Conservation (phyloP, 2,329 filamentous ascomycete genomes). For the Fusarium sp. region DNA sequence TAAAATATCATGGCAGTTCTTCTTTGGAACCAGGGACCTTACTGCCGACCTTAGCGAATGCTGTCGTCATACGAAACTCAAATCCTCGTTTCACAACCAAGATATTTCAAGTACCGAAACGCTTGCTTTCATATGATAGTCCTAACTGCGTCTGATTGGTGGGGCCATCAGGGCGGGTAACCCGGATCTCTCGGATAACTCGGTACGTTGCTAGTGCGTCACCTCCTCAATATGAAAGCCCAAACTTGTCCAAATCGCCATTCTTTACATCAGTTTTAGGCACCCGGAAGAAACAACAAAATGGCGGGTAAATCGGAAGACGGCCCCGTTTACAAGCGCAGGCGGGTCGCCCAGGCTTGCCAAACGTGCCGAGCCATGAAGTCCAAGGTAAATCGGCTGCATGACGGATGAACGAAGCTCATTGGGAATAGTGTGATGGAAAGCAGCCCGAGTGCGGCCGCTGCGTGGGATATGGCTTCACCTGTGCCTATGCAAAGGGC, state of each 20-base stretch:
- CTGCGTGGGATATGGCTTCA: constrained; percentile 2
- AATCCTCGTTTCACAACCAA: no score
- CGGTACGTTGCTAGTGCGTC: background rate
- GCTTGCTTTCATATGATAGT: no score
- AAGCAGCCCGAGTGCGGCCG: background rate
- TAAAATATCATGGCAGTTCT: no score
- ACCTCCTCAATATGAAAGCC: no score
- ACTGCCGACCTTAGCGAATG: no score
- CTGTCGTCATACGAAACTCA: no score
- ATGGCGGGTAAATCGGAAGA: constrained; percentile 9
- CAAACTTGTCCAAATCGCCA: no score
- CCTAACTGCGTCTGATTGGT: no score
- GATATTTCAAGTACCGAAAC: no score
- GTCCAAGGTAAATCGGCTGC: constrained; percentile 39
- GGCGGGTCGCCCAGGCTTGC: constrained; percentile 46
- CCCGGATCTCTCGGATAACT: constrained; percentile 8
- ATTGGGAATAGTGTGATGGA: background rate
- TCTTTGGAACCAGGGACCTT: no score
- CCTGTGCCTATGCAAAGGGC: constrained; percentile 1
- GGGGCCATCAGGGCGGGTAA: background rate
- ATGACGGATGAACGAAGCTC: no score
- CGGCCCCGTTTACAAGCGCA: constrained; percentile 22
- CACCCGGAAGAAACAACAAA: background rate
- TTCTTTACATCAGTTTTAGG: no score
- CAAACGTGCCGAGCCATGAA: constrained; percentile 47